Evolutionary conservation across 2,329 filamentous ascomycete species (phyloP), one percentile per base, ranked within the genome.

Genomic region (Apiospora koreana): DNA sequence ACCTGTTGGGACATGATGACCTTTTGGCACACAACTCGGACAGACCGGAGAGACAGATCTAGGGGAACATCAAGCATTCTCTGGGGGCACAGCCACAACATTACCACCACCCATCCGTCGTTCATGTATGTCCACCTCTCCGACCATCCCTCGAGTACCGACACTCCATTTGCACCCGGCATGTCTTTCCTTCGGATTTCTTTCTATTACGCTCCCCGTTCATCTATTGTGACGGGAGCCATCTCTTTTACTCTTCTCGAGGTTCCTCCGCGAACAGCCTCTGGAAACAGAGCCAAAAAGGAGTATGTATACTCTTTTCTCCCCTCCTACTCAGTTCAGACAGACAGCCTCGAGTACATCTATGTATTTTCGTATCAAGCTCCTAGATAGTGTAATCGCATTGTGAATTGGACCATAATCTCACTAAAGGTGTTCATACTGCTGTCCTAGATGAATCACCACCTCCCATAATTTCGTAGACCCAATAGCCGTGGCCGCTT

Each of bases 1-100:
- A 48, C 25, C 28, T 50, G 45, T 66, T 48, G 66, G 66, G 66
- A 68, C 45, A 41, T 68, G 66, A 68, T 68, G 66, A 68, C 66
- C 41, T 66, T 50, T 50, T 45, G 38, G 64, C 38, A 38, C 50
- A 31, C 54, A 62, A 58, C 18, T 35, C 28, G 54, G 54, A 38
- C 54, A 62, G 54, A 62, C 8, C 35, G 8, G 8, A n/a, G 28
- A 62, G 9, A 21, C 14, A 50, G 9, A 62, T 31, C 6, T 8
- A 21, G 31, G 18, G 16, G 50, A 28, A 28, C 14, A 8, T 16
- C 8, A n/a, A 12, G n/a, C n/a, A n/a, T n/a, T 62, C 6, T n/a
- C 18, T 8, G 28, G 31, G 9, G 54, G 54, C 54, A 31, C 31
- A 35, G 38, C 54, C 9, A 10, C 31, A n/a, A 35, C 16, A n/a